These are phyloP conservation scores for Atkinsonella hypoxylon DNA, from an alignment of 2,329 filamentous ascomycete genomes.

Conservation along the genomic window DNA sequence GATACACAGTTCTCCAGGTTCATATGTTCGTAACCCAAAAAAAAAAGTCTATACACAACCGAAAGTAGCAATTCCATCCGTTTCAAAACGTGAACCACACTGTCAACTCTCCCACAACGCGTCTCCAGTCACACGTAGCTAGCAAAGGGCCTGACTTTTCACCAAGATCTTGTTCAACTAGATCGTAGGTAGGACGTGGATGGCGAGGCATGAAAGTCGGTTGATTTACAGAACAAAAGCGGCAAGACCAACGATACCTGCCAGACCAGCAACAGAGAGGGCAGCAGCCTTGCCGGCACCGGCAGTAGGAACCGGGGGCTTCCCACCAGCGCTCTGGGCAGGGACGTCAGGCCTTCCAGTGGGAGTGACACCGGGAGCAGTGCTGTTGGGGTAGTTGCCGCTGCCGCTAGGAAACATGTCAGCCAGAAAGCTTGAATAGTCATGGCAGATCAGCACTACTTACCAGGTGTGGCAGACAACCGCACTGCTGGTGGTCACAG, in stretches of 20 bases:
- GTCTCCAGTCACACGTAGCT: constrained; percentile 26
- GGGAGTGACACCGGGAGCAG: constrained; percentile 10
- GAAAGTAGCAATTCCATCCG: constrained; percentile 12
- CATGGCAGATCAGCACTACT: constrained; percentile 8
- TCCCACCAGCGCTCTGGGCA: constrained; percentile 18
- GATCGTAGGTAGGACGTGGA: constrained; percentile 28
- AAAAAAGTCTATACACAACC: constrained; percentile 22
- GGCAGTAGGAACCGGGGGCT: constrained; percentile 33
- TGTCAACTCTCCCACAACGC: constrained; percentile 15
- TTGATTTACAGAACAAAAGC: constrained; percentile 46
- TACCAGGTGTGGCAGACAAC: constrained; percentile 45
- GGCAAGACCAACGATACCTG: constrained; percentile 47
- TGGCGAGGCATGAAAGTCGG: constrained; percentile 21
- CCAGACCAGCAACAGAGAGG: constrained; percentile 47
- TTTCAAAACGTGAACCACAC: constrained; percentile 15
- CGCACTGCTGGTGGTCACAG: constrained; percentile 38
- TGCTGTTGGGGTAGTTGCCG: constrained; percentile 19
- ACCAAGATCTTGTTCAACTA: constrained; percentile 25
- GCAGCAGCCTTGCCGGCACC: constrained; percentile 44
- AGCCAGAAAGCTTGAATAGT: no score
- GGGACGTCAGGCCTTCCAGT: background rate
- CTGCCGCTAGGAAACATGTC: no score
- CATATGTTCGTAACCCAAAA: constrained; percentile 24
- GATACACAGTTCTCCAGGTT: constrained; percentile 5
- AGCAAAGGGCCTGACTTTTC: constrained; percentile 20